These are phyloP conservation scores for Candida morakotiae DNA, from an alignment of 805 yeast species.

Conservation along the genomic window DNA sequence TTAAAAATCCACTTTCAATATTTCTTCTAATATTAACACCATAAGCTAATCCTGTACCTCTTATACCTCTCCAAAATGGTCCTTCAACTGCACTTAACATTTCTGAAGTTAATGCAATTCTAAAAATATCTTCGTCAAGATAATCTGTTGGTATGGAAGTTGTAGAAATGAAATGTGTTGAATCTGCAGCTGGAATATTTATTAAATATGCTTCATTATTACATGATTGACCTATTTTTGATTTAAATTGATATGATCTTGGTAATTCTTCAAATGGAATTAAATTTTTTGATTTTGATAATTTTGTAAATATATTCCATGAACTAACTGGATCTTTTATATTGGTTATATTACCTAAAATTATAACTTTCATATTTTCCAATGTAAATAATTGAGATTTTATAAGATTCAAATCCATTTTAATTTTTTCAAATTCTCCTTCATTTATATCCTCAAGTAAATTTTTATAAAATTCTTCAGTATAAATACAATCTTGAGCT, in stretches of 20 bases:
- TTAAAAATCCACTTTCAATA: constrained; percentile 63
- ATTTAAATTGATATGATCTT: constrained; percentile 47
- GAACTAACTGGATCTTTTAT: constrained; percentile 53
- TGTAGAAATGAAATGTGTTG: constrained; percentile 61
- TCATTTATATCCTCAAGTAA: constrained; percentile 45
- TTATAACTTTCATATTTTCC: constrained; percentile 60
- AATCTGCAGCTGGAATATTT: constrained; percentile 80
- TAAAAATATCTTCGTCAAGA: constrained; percentile 54
- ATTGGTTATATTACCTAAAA: constrained; percentile 62
- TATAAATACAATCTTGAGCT: constrained; percentile 59
- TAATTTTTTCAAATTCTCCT: constrained; percentile 49
- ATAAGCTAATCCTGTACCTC: constrained; percentile 93
- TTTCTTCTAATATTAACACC: constrained; percentile 66
- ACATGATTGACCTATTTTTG: constrained; percentile 53
- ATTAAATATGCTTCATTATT: constrained; percentile 55
- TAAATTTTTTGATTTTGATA: constrained; percentile 1
- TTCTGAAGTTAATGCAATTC: constrained; percentile 68
- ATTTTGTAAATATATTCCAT: constrained; percentile 44
- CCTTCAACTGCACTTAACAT: constrained; percentile 88
- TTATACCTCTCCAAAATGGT: constrained; percentile 92
- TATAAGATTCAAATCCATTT: constrained; percentile 47
- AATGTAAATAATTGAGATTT: constrained; percentile 50
- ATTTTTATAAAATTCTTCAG: constrained; percentile 53
- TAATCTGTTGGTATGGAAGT: constrained; percentile 55
- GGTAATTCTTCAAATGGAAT: constrained; percentile 36